Conservation (phyloP, 345 rosid genomes). For the Pugionium cornutum region DNA sequence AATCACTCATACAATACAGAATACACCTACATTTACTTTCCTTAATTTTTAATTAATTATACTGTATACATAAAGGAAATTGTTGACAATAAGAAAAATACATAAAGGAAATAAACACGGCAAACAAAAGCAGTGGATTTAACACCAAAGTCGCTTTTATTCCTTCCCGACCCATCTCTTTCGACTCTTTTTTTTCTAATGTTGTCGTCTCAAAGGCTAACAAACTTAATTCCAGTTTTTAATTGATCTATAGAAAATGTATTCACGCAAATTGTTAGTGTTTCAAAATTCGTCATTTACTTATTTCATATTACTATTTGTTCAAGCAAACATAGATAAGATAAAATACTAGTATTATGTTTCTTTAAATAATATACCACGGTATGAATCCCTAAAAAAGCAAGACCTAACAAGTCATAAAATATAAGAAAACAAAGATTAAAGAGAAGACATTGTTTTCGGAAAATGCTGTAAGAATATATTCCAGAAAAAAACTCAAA, state of each 20-base stretch:
- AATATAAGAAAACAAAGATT: not conserved
- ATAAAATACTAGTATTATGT: not conserved
- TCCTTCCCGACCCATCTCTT: not conserved
- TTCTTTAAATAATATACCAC: not conserved
- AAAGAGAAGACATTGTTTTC: conserved; percentile 9
- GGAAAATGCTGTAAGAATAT: conserved; percentile 25
- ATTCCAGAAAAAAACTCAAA: conserved; percentile 19
- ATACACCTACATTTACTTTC: conserved; percentile 5
- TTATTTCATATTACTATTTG: not conserved
- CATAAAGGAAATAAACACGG: not conserved
- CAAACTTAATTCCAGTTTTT: not conserved
- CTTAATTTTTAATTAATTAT: not conserved
- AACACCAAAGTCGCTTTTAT: conserved; percentile 25
- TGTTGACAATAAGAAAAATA: too few relatives aligned
- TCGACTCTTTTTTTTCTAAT: not conserved
- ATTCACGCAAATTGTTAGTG: not conserved
- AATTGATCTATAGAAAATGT: not conserved
- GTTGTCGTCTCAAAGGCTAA: not conserved
- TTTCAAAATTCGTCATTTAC: not conserved
- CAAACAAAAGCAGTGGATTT: conserved; percentile 22
- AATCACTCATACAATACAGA: conserved; percentile 21
- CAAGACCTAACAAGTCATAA: conserved; percentile 20
- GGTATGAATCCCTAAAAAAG: conserved; percentile 9
- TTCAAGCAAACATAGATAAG: conserved; percentile 1
- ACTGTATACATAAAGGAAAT: not conserved